Percentiles rank a stretch among this genome's conserved stretches.
These are phyloP conservation scores for Vanrija humicola DNA, from an alignment of 1,284 basidiomycete species.

Conservation along the genomic window DNA sequence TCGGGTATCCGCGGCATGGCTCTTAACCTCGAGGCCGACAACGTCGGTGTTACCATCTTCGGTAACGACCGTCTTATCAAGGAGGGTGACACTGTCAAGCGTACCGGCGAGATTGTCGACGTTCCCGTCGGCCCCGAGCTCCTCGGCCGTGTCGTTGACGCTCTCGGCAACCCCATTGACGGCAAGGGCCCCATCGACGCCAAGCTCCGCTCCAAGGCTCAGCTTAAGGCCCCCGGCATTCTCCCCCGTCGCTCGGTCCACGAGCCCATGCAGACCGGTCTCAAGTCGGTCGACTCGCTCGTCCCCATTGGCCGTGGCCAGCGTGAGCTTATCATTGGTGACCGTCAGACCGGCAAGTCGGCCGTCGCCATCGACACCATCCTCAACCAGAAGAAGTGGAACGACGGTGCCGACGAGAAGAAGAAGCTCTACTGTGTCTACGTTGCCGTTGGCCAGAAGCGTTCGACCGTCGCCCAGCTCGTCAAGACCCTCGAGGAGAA, in stretches of 20 bases:
- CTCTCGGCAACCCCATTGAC: conserved; percentile 98
- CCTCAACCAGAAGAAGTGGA: conserved; percentile 99
- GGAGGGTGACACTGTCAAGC: conserved; percentile 99
- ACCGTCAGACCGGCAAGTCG: conserved; percentile 95
- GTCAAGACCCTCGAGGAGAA: conserved; percentile 99
- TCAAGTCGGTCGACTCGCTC: conserved; percentile 99
- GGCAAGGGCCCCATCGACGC: conserved; percentile 97
- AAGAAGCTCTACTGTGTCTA: conserved; percentile 99
- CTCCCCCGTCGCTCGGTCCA: conserved; percentile 98
- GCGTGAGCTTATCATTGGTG: conserved; percentile 99
- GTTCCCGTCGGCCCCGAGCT: conserved; percentile 94
- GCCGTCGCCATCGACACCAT: conserved; percentile 99
- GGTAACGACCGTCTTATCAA: conserved; percentile 99
- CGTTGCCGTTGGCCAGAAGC: conserved; percentile 98
- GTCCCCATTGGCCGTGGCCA: conserved; percentile 99
- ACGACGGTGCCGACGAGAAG: conserved; percentile 89
- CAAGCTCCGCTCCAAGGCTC: conserved; percentile 88
- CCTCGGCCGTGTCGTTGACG: conserved; percentile 98
- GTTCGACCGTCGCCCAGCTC: conserved; percentile 98
- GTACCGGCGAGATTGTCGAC: conserved; percentile 99
- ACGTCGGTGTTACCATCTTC: conserved; percentile 99
- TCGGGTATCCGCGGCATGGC: conserved; percentile 98
- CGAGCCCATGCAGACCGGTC: conserved; percentile 99
- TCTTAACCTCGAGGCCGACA: conserved; percentile 99
- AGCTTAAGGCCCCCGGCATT: conserved; percentile 98